Evolutionary conservation across 768 basidiomycete genomes (phyloP), one percentile per base, ranked within the genome.

Genomic region (Trametes meyenii): DNA sequence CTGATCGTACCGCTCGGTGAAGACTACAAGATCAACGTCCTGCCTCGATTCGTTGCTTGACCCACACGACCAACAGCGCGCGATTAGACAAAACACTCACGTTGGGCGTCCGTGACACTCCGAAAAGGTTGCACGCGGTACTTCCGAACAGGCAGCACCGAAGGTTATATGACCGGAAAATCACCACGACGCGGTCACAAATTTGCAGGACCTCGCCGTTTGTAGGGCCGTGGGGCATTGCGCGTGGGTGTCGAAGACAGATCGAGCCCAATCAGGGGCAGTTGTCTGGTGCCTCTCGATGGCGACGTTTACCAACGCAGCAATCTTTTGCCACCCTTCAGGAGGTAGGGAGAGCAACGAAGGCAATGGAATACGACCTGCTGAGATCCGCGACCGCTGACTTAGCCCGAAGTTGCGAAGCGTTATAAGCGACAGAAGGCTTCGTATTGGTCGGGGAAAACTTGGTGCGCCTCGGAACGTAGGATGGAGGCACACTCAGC

Each of bases 11-110:
- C 43, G 33, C 2, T 68, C 58, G 11, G 77, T 77, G 50, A 81
- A 63, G 16, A 82, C 76, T 19, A 81, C 71, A 8, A 82, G 69
- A 56, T 83, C 82, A 8, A 82, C 70, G 64, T 83, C 83, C 81
- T 82, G 60, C 26, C 19, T n/a, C 33, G 36, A 19, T 12, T n/a
- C 23, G 40, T n/a, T 12, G 11, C 19, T 2, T 5, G 11, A 21
- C 12, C 3, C 17, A 13, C 14, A 6, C 14, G 35, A 38, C n/a
- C 26, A 26, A 3, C 26, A 61, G 19, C 1, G 8, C 12, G 45
- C 23, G 5, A 14, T 14, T 35, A 53, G 13, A 33, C 8, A n/a
- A n/a, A 14, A 1, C 0, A 46, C 50, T 38, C 39, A 71, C 70
- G 49, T 68, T 66, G 1, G 71, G 70, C 5, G 61, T 66, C 21